Conservation (phyloP, 306 rosid species). For the Mimosa pudica region DNA sequence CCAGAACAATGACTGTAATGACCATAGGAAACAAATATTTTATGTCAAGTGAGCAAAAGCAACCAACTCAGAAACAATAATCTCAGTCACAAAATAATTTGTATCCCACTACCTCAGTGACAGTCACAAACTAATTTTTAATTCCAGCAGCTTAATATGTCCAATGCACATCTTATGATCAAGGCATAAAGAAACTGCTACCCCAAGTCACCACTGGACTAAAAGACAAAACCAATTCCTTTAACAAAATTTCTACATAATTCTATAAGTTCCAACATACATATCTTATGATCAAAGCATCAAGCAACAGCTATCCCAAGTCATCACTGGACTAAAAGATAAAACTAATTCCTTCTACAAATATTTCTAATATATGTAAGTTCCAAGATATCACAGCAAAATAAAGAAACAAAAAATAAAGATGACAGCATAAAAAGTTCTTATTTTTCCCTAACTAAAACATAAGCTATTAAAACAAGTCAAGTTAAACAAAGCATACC, state of each 20-base stretch:
- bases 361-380: too few relatives aligned
- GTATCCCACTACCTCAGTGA: not conserved
- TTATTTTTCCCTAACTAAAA: not conserved
- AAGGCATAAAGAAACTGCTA: not conserved
- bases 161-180: not conserved
- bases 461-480: not conserved
- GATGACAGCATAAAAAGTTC: not conserved
- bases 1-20: not conserved
- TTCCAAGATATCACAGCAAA: not conserved
- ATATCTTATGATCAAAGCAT: too few relatives aligned
- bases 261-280: not conserved
- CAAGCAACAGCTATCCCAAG: too few relatives aligned
- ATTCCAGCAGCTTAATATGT: conserved; percentile 17
- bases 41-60: not conserved
- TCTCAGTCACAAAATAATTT: not conserved
- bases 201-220: not conserved
- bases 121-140: not conserved
- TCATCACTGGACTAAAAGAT: too few relatives aligned
- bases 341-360: too few relatives aligned
- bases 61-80: conserved; percentile 11
- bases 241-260: not conserved
- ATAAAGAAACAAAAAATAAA: not conserved
- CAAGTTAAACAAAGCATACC: conserved; percentile 49
- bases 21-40: not conserved
- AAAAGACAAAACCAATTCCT: not conserved